phyloP scores from a whole-genome alignment of 352 stramenopile genomes.

The Phytophthora kernoviae region DNA sequence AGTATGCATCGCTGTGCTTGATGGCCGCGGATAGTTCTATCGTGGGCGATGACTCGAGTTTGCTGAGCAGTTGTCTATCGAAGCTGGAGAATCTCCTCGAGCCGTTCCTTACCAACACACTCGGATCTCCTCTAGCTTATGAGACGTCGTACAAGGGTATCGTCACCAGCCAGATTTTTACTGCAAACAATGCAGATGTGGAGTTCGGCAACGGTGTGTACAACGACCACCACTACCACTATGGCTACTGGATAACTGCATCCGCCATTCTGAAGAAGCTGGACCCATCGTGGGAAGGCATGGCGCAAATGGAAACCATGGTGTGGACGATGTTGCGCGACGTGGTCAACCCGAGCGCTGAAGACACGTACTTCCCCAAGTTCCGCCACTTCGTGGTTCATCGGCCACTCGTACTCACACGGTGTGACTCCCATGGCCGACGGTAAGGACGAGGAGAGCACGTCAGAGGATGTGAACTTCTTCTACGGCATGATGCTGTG shows the following conservation, averaged over 20 bases:
- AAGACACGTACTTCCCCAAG: slow-evolving; percentile 67
- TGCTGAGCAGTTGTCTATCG: slow-evolving; percentile 54
- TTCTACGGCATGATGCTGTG: slow-evolving; percentile 83
- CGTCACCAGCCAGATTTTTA: slow-evolving; percentile 56
- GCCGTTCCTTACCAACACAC: slow-evolving; percentile 68
- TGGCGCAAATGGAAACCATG: slow-evolving; percentile 64
- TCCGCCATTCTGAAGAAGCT: slow-evolving; percentile 74
- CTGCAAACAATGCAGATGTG: slow-evolving; percentile 54
- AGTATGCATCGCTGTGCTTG: slow-evolving; percentile 80
- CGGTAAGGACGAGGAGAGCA: slow-evolving; percentile 80
- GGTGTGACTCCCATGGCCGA: slow-evolving; percentile 67
- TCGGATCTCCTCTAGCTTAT: slow-evolving; percentile 65
- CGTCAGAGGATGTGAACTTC: slow-evolving; percentile 84
- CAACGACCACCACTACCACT: slow-evolving; percentile 89
- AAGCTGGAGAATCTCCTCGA: slow-evolving; percentile 65
- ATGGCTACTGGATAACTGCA: slow-evolving; percentile 77
- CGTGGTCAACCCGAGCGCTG: slow-evolving; percentile 65
- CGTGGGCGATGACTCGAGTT: slow-evolving; percentile 52
- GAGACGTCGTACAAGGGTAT: slow-evolving; percentile 78
- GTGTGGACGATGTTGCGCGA: slow-evolving; percentile 75
- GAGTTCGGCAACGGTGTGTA: slow-evolving; percentile 85
- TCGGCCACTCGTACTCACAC: slow-evolving; percentile 80
- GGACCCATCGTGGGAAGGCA: slow-evolving; percentile 60
- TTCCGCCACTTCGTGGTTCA: slow-evolving; percentile 82
- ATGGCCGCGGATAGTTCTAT: slow-evolving; percentile 62